These are phyloP conservation scores for Jaapia argillacea DNA, from an alignment of 768 basidiomycete species.

Conservation along the genomic window DNA sequence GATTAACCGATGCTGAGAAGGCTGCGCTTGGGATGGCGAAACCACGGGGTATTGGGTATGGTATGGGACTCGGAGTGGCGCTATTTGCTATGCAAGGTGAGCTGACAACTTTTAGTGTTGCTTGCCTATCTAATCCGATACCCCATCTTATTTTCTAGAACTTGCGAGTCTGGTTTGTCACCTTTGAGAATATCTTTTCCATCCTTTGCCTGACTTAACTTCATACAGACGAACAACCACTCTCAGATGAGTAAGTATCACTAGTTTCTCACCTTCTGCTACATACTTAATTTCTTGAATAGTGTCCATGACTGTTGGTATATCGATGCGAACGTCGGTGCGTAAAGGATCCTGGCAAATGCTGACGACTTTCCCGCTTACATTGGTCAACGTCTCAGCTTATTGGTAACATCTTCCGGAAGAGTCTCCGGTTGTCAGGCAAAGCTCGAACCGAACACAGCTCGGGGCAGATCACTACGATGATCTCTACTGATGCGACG, in stretches of 20 bases:
- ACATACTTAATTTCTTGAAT: too few relatives aligned
- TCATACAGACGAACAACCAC: not conserved
- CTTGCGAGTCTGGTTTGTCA: not conserved
- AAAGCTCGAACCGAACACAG: slow-evolving; percentile 40
- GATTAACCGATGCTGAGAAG: not conserved
- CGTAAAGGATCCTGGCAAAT: not conserved
- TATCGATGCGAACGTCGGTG: not conserved
- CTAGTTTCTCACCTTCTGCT: too few relatives aligned
- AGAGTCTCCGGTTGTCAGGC: slow-evolving; percentile 51
- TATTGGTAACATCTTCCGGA: slow-evolving; percentile 38
- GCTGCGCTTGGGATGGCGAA: slow-evolving; percentile 4
- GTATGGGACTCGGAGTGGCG: slow-evolving; percentile 22
- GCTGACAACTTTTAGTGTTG: not conserved
- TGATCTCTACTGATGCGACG: slow-evolving; percentile 49
- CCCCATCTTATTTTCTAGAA: too few relatives aligned
- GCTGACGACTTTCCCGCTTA: not conserved
- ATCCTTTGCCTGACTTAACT: not conserved
- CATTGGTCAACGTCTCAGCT: slow-evolving; percentile 7
- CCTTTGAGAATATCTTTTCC: not conserved
- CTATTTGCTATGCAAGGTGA: slow-evolving; percentile 19
- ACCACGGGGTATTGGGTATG: slow-evolving; percentile 17
- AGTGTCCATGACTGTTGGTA: not conserved
- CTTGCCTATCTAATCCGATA: too few relatives aligned
- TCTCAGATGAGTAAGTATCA: not conserved
- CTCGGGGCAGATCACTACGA: slow-evolving; percentile 51